These are phyloP conservation scores for Candida ovalis DNA, from an alignment of 805 yeast species.

Conservation along the genomic window DNA sequence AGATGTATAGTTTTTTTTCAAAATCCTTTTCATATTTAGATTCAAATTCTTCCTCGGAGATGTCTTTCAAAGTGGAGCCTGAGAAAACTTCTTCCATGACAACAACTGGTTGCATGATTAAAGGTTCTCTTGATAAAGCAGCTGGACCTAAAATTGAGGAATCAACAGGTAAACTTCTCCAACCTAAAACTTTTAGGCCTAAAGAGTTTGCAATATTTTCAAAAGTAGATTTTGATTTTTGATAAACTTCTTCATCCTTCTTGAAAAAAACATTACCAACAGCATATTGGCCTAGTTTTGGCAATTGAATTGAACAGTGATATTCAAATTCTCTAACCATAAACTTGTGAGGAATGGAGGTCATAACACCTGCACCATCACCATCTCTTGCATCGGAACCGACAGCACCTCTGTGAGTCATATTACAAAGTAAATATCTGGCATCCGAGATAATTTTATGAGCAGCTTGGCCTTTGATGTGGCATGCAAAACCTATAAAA, in stretches of 20 bases:
- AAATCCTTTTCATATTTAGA: constrained; percentile 56
- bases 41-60: constrained; percentile 51
- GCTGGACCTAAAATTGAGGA: constrained; percentile 94
- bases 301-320: constrained; percentile 62
- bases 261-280: constrained; percentile 94
- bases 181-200: constrained; percentile 81
- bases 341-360: constrained; percentile 87
- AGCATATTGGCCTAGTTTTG: constrained; percentile 83
- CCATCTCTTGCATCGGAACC: constrained; percentile 95
- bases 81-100: constrained; percentile 52
- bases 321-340: constrained; percentile 79
- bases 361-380: constrained; percentile 97
- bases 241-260: constrained; percentile 69
- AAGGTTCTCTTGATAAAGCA: constrained; percentile 88
- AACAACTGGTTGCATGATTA: constrained; percentile 88
- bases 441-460: constrained; percentile 96
- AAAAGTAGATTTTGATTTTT: constrained; percentile 69
- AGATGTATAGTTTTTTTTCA: constrained; percentile 77
- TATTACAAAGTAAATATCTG: constrained; percentile 80
- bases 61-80: constrained; percentile 32
- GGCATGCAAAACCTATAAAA: constrained; percentile 70
- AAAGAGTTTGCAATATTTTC: constrained; percentile 74
- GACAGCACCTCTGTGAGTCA: constrained; percentile 99
- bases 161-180: constrained; percentile 95
- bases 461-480: constrained; percentile 80